phyloP scores from a whole-genome alignment of 768 basidiomycete genomes.

The Suillus spraguei region DNA sequence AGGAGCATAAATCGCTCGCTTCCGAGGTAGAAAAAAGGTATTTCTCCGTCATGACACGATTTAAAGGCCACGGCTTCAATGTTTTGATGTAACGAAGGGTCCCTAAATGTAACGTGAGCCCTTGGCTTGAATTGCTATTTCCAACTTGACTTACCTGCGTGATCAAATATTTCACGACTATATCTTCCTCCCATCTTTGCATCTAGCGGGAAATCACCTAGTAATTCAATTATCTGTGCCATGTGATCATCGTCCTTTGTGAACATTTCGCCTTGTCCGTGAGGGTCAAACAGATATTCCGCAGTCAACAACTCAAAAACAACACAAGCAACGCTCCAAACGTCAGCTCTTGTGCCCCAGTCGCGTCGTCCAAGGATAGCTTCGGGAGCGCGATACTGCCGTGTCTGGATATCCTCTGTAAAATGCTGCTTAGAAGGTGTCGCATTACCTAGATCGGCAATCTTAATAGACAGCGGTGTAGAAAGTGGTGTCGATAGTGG shows the following conservation, averaged over 20 bases:
- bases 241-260: slow-evolving; percentile 95
- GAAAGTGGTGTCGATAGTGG: slow-evolving; percentile 34
- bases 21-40: slow-evolving; percentile 71
- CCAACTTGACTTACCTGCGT: slow-evolving; percentile 48
- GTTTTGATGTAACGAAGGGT: slow-evolving; percentile 71
- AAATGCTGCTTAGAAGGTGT: slow-evolving; percentile 89
- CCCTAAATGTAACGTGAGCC: slow-evolving; percentile 41
- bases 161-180: slow-evolving; percentile 83
- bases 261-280: slow-evolving; percentile 77
- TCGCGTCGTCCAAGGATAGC: slow-evolving; percentile 86
- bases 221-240: slow-evolving; percentile 91
- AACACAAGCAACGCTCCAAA: slow-evolving; percentile 92
- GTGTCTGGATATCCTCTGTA: slow-evolving; percentile 96
- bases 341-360: slow-evolving; percentile 85
- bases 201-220: slow-evolving; percentile 75
- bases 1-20: slow-evolving; percentile 59
- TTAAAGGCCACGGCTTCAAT: slow-evolving; percentile 80
- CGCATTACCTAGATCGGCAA: slow-evolving; percentile 93
- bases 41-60: slow-evolving; percentile 87
- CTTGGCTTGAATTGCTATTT: slow-evolving; percentile 11
- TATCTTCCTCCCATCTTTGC: slow-evolving; percentile 85
- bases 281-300: slow-evolving; percentile 92
- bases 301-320: slow-evolving; percentile 90
- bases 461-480: slow-evolving; percentile 81
- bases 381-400: slow-evolving; percentile 94